These are phyloP conservation scores for Sporothrix protearum DNA, from an alignment of 2,329 filamentous ascomycete genomes.

Conservation along the genomic window DNA sequence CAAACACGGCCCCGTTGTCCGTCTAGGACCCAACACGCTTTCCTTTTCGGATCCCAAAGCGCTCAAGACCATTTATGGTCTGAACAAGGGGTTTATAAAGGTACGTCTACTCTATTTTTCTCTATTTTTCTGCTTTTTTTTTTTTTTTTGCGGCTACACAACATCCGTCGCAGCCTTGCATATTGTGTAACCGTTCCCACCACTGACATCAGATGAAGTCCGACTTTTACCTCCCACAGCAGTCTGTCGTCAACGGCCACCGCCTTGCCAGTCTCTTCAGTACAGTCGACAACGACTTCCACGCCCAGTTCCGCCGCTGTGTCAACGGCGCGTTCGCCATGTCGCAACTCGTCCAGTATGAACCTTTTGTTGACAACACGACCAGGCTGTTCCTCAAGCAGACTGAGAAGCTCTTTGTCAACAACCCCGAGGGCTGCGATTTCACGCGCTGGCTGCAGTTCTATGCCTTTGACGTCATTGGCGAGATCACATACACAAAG, in stretches of 20 bases:
- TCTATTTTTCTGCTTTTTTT: no score
- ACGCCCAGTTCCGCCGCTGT: constrained; percentile 68
- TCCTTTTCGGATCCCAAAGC: constrained; percentile 72
- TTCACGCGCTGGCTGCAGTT: constrained; percentile 73
- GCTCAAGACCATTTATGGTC: constrained; percentile 71
- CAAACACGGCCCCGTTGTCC: constrained; percentile 69
- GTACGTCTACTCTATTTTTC: constrained; percentile 40
- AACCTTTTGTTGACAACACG: constrained; percentile 74
- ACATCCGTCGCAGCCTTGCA: background rate
- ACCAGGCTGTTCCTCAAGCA: constrained; percentile 66
- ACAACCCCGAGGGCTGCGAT: constrained; percentile 50
- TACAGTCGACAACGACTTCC: constrained; percentile 70
- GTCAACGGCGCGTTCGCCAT: constrained; percentile 76
- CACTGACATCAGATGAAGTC: constrained; percentile 47
- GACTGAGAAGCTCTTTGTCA: constrained; percentile 54
- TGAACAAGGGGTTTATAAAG: constrained; percentile 79
- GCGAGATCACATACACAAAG: constrained; percentile 72
- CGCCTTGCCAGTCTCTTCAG: constrained; percentile 71
- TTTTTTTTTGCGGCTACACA: background rate
- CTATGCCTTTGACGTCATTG: constrained; percentile 79
- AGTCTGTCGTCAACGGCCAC: constrained; percentile 65
- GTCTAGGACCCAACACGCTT: constrained; percentile 68
- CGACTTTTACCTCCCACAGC: constrained; percentile 76
- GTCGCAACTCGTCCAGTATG: constrained; percentile 72
- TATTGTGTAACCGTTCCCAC: background rate